A percentile compares a stretch with the other conserved stretches of the same genome.
phyloP scores from a whole-genome alignment of 176 grass and related monocot genomes.

The Oryza punctata region DNA sequence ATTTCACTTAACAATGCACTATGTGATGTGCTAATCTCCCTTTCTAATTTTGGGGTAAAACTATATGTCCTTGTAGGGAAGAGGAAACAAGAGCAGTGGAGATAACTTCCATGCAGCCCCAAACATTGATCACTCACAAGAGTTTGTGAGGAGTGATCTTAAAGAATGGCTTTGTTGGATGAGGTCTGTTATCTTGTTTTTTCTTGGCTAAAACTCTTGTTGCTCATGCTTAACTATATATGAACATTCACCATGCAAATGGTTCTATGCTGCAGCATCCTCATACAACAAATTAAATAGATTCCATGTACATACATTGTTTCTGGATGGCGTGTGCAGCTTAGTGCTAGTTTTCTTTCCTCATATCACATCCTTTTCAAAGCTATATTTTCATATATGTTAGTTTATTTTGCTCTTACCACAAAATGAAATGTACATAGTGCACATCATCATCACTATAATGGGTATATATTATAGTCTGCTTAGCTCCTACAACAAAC shows the following conservation, averaged over 20 bases:
- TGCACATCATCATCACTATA: no score
- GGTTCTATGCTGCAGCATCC: conserved; percentile 10
- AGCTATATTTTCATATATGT: not conserved
- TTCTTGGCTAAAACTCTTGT: conserved; percentile 21
- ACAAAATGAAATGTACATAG: not conserved
- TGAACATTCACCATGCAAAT: conserved; percentile 1
- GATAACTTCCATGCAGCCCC: conserved; percentile 98
- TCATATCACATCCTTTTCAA: conserved; percentile 9
- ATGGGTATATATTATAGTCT: not conserved
- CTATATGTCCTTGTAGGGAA: conserved; percentile 63
- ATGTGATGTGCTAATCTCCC: not conserved
- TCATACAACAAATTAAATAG: not conserved
- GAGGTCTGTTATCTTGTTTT: conserved; percentile 51
- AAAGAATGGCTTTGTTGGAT: conserved; percentile 96
- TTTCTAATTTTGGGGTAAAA: conserved; percentile 20
- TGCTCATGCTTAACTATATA: conserved; percentile 1
- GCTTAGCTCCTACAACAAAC: not conserved
- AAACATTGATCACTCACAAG: conserved; percentile 99
- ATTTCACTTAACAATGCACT: not conserved
- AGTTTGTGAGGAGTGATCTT: conserved; percentile 92
- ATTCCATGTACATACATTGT: not conserved
- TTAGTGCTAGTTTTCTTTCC: not conserved
- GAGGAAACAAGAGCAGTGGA: conserved; percentile 95
- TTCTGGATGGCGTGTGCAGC: conserved; percentile 21
- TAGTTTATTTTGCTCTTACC: not conserved